Percentiles rank a stretch among this genome's conserved stretches.
Evolutionary conservation across 495 filamentous ascomycete species (phyloP).

Genomic region (Alectoria sarmentosa): DNA sequence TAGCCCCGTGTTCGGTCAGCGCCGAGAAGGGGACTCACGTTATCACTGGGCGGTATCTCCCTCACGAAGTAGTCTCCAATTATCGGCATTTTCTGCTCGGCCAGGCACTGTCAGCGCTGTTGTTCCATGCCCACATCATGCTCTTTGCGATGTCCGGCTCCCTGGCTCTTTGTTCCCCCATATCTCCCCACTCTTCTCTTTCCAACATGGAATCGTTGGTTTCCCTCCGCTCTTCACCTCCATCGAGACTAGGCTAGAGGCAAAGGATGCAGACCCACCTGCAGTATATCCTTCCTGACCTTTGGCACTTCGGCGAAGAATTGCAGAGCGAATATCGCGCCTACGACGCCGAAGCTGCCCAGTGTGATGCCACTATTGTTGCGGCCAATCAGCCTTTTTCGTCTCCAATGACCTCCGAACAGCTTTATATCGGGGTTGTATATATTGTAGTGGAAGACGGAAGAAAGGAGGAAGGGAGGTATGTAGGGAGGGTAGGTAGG

Average conservation of each 20-base stretch:
- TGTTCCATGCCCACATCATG: neutral
- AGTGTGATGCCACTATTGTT: slow-evolving; percentile 47
- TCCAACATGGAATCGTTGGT: neutral
- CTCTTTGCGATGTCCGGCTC: neutral
- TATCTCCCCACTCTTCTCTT: neutral
- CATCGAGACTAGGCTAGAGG: neutral
- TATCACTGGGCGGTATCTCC: slow-evolving; percentile 26
- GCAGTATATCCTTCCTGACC: slow-evolving; percentile 58
- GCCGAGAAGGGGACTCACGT: slow-evolving; percentile 17
- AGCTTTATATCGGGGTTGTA: too few relatives aligned
- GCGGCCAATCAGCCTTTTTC: neutral
- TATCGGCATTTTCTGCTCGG: slow-evolving; percentile 23
- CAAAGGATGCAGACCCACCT: slow-evolving; percentile 26
- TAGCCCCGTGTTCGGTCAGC: neutral
- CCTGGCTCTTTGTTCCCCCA: neutral
- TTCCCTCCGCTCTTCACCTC: neutral
- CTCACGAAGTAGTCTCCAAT: slow-evolving; percentile 26
- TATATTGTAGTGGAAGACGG: too few relatives aligned
- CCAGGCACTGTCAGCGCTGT: neutral
- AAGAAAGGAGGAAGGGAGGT: slow-evolving; percentile 21
- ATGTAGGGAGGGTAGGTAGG: neutral
- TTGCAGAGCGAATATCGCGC: slow-evolving; percentile 58
- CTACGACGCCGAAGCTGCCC: slow-evolving; percentile 52
- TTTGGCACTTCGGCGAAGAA: slow-evolving; percentile 65
- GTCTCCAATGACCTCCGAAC: too few relatives aligned